Percentiles rank a stretch among this genome's conserved stretches.
phyloP scores from a whole-genome alignment of 2,329 filamentous ascomycete genomes.

The Fusarium incarnatum region DNA sequence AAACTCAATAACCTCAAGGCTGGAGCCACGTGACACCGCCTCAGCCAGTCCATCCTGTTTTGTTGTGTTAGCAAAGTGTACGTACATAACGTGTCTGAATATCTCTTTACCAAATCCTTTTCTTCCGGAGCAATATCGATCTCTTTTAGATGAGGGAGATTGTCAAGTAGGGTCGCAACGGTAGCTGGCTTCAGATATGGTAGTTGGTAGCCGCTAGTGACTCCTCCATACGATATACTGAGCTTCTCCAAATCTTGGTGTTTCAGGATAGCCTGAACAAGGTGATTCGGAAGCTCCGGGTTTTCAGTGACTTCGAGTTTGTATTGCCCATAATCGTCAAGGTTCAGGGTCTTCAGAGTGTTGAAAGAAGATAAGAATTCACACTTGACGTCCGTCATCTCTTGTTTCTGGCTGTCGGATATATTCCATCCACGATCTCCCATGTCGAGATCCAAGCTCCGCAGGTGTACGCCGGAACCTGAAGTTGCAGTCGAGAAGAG shows the following conservation, averaged over 20 bases:
- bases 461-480: background rate
- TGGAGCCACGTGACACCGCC: background rate
- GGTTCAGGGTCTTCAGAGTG: background rate
- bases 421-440: fast-evolving
- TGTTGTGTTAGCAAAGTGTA: background rate
- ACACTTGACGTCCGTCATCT: background rate
- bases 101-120: slow-evolving; percentile 10
- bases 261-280: slow-evolving; percentile 25
- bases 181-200: slow-evolving; percentile 22
- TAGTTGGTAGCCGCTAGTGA: background rate
- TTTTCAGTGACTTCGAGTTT: background rate
- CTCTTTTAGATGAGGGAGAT: slow-evolving; percentile 13
- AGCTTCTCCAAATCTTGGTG: slow-evolving; percentile 23
- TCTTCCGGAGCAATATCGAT: slow-evolving; percentile 24
- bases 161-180: slow-evolving; percentile 17
- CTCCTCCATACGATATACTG: slow-evolving; percentile 8
- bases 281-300: slow-evolving; percentile 1
- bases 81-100: too few species aligned
- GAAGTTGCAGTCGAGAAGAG: background rate
- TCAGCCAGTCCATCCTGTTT: slow-evolving; percentile 20
- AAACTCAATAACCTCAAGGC: background rate
- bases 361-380: background rate
- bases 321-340: background rate
- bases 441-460: background rate
- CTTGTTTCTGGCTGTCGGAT: background rate